Conservation (phyloP, 495 filamentous ascomycete genomes). For the Tuber umbilicatum region DNA sequence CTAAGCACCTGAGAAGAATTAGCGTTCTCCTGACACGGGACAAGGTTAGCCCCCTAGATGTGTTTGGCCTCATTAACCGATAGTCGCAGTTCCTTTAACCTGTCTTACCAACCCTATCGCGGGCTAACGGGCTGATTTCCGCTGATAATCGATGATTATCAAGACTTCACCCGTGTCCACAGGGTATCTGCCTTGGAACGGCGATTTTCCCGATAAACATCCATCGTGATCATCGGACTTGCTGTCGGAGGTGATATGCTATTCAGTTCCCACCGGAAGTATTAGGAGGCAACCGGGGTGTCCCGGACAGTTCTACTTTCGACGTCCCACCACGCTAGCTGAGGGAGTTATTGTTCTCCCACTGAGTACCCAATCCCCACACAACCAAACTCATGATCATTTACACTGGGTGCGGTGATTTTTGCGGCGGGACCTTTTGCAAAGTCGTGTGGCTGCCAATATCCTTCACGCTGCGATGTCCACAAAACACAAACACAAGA, state of each 20-base stretch:
- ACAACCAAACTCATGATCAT: constrained; percentile 1
- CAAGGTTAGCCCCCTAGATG: not conserved
- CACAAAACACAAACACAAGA: not conserved
- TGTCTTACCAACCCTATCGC: not conserved
- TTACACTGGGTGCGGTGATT: not conserved
- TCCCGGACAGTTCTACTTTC: not conserved
- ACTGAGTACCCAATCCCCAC: not conserved
- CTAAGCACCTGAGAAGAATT: not conserved
- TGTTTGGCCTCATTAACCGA: not conserved
- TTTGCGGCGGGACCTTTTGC: constrained; percentile 2
- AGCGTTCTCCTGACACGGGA: not conserved
- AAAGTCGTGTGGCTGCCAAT: not conserved
- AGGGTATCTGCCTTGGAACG: not conserved
- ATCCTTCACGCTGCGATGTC: not conserved
- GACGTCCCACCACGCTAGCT: not conserved
- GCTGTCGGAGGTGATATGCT: not conserved
- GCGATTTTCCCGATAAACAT: not conserved
- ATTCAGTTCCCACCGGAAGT: not conserved
- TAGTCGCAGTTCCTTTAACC: not conserved
- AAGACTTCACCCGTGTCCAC: not conserved
- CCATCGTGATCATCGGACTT: not conserved
- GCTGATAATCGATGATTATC: not conserved
- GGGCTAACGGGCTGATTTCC: not conserved
- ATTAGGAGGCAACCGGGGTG: constrained; percentile 1
- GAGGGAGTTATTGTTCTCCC: not conserved